Evolutionary conservation across 441 rosid species (phyloP), one percentile per base, ranked within the genome.

Genomic region (Brassica balearica): DNA sequence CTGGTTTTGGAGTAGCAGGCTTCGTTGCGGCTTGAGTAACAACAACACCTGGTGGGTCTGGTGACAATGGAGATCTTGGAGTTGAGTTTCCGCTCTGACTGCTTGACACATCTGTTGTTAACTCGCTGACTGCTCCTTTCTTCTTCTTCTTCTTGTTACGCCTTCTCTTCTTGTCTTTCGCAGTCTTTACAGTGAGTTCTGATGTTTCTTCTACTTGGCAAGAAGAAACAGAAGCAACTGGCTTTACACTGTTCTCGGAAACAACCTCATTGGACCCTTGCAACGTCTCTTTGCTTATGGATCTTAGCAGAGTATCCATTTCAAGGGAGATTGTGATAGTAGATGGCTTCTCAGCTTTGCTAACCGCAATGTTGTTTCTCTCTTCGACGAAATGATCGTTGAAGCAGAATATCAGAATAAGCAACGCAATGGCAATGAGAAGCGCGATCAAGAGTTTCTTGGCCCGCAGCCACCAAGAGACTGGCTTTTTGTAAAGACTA

Each of bases 51-150:
- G 48, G 82, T 76, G 81, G 72, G 17, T 82, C 85, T 11, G 34
- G 97, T 62, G 99, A 95, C 66, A 87, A 72, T 6, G 98, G 98
- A 69, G 99, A 91, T 6, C 93, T 91, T 20, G 99, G 99, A 10
- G 99, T 95, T 22, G 99, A 93, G 77, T 88, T 88, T 76, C 95
- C 99, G 48, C 98, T 95, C 71, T 93, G 94, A 83, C 99, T 95
- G 72, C 99, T 95, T 19, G 98, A 91, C 36, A 88, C 93, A 73
- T 95, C 98, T 4, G 82, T 72, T 4, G 80, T 43, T 65, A 80
- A 62, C 23, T 48, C 75, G 23, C 34, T 69, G 58, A 70, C 23
- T n/a, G 48, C 72, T 56, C 79, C 77, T 36, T 74, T 75, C 71
- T 88, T 92, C 85, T 85, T 43, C 51, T 43, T 95, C 77, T 92